Base-by-base conservation (phyloP, 257 asterid species). In the Penstemon eatonii region DNA sequence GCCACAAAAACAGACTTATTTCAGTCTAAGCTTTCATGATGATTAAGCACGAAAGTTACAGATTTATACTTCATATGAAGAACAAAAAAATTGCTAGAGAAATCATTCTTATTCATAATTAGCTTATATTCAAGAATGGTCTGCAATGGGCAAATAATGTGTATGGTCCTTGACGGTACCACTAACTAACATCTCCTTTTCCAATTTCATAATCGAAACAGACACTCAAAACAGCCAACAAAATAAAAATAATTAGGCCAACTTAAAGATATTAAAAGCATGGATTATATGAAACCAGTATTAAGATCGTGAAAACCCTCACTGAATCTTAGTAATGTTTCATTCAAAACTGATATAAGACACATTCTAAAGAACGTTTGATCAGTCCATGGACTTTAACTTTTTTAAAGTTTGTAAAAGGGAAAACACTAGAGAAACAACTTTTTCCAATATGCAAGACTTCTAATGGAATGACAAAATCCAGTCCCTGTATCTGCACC, bases 301-400 rank as follows among this genome's bases (percentile, higher is more conserved):
- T 61, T 8, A 36, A 47, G 54, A 73, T 33, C 65, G 64, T 63
- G 40, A 36, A 40, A 43, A 40, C 55, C 49, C 44, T 39, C 15
- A 44, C 38, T 56, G 6, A 42, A 19, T 61, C 59, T 45, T 41
- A 5, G 33, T 56, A 44, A 15, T 43, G 42, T 41, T 42, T 46
- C 54, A 0, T 9, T 7, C 46, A 42, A 39, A 39, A 66, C 5
- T 15, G 33, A 10, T 10, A 25, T 25, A 25, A 25, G 33, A 25
- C 33, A 25, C 33, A 1, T 1, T 25, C 2, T 1, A 25, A 25
- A 25, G 33, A 25, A 25, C 2, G 33, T 25, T 25, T 25, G 33
- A 25, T 2, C 33, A 25, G 51, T 46, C 51, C 9, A 46, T 6
- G 8, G 3, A 46, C 51, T 7, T 5, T 7, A 46, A 46, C 51